Percentiles rank a stretch among this genome's conserved stretches.
These are phyloP conservation scores for Crucihimalaya himalaica DNA, from an alignment of 345 rosid species.

Conservation along the genomic window DNA sequence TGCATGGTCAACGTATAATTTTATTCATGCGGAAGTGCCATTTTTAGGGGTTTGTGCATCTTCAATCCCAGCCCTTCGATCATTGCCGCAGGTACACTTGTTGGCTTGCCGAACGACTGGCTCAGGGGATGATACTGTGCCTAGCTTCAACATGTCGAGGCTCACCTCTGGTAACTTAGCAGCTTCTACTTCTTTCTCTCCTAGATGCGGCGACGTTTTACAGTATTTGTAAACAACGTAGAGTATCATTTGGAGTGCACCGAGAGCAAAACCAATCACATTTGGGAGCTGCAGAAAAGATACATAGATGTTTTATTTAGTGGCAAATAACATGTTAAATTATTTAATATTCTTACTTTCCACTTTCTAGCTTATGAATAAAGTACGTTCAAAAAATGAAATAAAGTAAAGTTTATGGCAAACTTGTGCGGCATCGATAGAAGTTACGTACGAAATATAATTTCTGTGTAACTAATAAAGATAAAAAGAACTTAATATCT, in stretches of 20 bases:
- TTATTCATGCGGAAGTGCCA: constrained; percentile 33
- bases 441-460: constrained; percentile 41
- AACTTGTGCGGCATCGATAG: constrained; percentile 54
- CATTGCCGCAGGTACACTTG: constrained; percentile 41
- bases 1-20: constrained; percentile 21
- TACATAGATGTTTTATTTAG: neutral
- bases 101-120: constrained; percentile 26
- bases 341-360: constrained; percentile 30
- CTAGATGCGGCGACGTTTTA: constrained; percentile 38
- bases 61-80: constrained; percentile 34
- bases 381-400: constrained; percentile 46
- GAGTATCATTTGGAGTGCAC: constrained; percentile 56
- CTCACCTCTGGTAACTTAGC: constrained; percentile 38
- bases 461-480: constrained; percentile 31
- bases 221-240: constrained; percentile 49
- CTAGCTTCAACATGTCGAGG: constrained; percentile 40
- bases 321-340: constrained; percentile 2
- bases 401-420: constrained; percentile 48
- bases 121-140: constrained; percentile 37
- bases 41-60: constrained; percentile 26
- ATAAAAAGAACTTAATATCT: constrained; percentile 21
- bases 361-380: constrained; percentile 42
- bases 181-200: constrained; percentile 42
- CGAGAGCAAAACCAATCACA: constrained; percentile 51
- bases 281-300: constrained; percentile 50